Conservation (phyloP, 306 rosid species). For the Corylus americana region DNA sequence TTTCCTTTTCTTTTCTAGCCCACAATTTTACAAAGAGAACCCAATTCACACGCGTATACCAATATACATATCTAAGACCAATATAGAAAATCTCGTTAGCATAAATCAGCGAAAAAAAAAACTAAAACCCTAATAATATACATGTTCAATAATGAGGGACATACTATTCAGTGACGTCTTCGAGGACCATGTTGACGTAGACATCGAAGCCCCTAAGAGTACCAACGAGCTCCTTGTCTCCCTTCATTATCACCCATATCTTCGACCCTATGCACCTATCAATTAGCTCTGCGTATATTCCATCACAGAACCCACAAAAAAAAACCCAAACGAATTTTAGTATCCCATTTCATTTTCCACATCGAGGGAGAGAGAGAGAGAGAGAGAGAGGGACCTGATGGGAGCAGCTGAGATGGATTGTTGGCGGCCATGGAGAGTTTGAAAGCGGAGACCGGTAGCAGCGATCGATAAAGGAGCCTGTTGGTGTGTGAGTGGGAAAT, state of each 20-base stretch:
- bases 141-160: conserved; percentile 12
- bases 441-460: background rate
- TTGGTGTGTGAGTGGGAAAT: background rate
- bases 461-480: background rate
- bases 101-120: background rate
- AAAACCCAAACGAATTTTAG: background rate
- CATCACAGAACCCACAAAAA: conserved; percentile 22
- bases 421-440: conserved; percentile 67
- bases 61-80: background rate
- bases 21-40: background rate
- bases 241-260: conserved; percentile 98
- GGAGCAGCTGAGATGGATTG: conserved; percentile 93
- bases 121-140: background rate
- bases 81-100: background rate
- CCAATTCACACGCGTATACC: background rate
- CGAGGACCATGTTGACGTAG: conserved; percentile 96
- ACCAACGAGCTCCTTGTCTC: conserved; percentile 98
- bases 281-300: conserved; percentile 73
- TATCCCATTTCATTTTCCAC: background rate
- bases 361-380: background rate
- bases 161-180: conserved; percentile 97
- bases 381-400: conserved; percentile 54
- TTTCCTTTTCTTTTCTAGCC: background rate
- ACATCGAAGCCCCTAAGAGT: conserved; percentile 94
- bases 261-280: conserved; percentile 97